A percentile compares a stretch with the other conserved stretches of the same genome.
phyloP scores from a whole-genome alignment of 805 yeast genomes.

The Saccharomycodes ludwigii region DNA sequence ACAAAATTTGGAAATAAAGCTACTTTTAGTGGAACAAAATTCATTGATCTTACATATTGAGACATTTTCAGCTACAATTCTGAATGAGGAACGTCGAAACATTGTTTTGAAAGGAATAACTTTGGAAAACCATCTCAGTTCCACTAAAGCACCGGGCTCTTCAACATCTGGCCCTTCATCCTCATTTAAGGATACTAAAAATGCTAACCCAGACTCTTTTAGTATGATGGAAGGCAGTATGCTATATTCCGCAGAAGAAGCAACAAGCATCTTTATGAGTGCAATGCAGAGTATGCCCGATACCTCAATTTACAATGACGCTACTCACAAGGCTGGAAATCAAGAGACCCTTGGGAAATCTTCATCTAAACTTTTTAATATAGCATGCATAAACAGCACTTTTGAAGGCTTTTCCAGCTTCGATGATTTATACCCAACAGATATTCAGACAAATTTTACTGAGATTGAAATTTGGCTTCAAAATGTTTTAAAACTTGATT shows the following conservation, averaged over 20 bases:
- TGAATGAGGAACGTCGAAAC: too few relatives aligned
- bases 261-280: conserved; percentile 69
- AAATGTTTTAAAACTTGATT: too few relatives aligned
- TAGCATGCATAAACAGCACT: conserved; percentile 26
- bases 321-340: too few relatives aligned
- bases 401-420: conserved; percentile 35
- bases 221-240: conserved; percentile 36
- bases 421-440: conserved; percentile 19
- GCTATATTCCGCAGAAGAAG: conserved; percentile 56
- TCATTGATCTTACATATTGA: conserved; percentile 4
- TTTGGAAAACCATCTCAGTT: too few relatives aligned
- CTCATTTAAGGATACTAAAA: conserved; percentile 15
- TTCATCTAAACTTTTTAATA: conserved; percentile 11
- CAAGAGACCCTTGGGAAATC: conserved; percentile 3
- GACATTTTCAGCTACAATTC: too few relatives aligned
- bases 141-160: too few relatives aligned
- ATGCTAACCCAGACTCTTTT: conserved; percentile 5
- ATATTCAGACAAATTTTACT: conserved; percentile 27
- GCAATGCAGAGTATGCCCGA: conserved; percentile 47
- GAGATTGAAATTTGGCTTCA: conserved; percentile 22
- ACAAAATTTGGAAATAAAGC: conserved; percentile 1
- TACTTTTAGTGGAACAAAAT: conserved; percentile 1
- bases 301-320: too few relatives aligned
- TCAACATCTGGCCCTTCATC: too few relatives aligned
- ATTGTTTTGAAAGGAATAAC: too few relatives aligned